These are phyloP conservation scores for Coemansia sp. DNA, from an alignment of 371 early-diverging fungal species.

Conservation along the genomic window DNA sequence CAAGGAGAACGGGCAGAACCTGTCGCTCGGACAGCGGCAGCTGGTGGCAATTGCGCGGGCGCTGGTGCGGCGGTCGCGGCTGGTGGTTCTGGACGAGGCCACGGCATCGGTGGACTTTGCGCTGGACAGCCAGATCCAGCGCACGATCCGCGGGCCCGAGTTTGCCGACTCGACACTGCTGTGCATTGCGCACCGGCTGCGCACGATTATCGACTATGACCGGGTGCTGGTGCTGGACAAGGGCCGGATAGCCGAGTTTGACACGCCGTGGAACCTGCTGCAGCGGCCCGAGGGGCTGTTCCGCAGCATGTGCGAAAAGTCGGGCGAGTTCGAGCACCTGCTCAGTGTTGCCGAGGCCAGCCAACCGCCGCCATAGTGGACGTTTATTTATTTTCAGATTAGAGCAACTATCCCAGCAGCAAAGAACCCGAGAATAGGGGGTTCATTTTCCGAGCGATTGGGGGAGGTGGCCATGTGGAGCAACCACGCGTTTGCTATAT, in stretches of 20 bases:
- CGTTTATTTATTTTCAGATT: too few species aligned
- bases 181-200: slow-evolving; percentile 79
- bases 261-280: slow-evolving; percentile 62
- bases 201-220: slow-evolving; percentile 91
- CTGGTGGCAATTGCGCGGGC: slow-evolving; percentile 86
- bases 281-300: slow-evolving; percentile 58
- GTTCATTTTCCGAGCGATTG: too few species aligned
- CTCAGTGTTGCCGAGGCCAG: neutral
- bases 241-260: slow-evolving; percentile 77
- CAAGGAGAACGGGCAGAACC: slow-evolving; percentile 72
- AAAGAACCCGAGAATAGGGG: too few species aligned
- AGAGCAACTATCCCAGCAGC: too few species aligned
- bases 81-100: slow-evolving; percentile 88
- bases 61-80: slow-evolving; percentile 66
- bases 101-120: slow-evolving; percentile 79
- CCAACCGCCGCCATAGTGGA: too few species aligned
- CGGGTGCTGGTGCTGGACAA: slow-evolving; percentile 80
- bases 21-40: slow-evolving; percentile 88
- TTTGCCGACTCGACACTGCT: slow-evolving; percentile 66
- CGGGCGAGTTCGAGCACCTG: slow-evolving; percentile 58
- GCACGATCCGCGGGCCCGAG: slow-evolving; percentile 70
- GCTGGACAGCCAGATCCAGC: slow-evolving; percentile 62
- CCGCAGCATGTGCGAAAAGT: slow-evolving; percentile 66
- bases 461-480: too few species aligned
- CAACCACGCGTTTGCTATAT: too few species aligned